Evolutionary conservation across 805 yeast species (phyloP).

Genomic region (Zygosaccharomyces bisporus): DNA sequence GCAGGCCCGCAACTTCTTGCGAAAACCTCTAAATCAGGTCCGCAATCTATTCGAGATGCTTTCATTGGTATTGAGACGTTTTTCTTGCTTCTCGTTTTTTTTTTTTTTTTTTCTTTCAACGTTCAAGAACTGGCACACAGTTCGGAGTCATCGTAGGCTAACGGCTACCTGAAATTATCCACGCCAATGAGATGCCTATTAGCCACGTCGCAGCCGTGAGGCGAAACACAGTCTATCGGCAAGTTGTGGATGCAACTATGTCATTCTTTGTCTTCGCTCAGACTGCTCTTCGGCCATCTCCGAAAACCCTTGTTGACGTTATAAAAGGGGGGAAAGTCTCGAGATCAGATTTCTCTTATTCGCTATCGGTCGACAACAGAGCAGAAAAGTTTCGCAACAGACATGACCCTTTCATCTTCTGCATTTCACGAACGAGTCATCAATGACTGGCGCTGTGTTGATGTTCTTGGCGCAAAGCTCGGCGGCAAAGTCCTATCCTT

Average conservation of each 20-base stretch:
- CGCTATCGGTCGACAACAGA: neutral
- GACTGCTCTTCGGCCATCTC: constrained; percentile 1
- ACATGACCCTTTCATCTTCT: neutral
- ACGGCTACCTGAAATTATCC: too few species aligned
- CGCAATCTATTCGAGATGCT: too few species aligned
- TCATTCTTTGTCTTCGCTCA: neutral
- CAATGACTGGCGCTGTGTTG: constrained; percentile 36
- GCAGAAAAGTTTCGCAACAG: neutral
- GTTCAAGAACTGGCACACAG: too few species aligned
- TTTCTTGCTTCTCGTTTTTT: too few species aligned
- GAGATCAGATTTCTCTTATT: neutral
- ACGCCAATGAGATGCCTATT: too few species aligned
- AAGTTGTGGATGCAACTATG: neutral
- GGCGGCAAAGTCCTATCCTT: constrained; percentile 70
- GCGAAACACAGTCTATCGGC: too few species aligned
- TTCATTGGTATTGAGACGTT: too few species aligned
- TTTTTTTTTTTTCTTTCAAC: too few species aligned
- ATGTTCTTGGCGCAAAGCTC: constrained; percentile 77
- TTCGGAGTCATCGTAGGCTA: too few species aligned
- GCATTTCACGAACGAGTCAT: constrained; percentile 5
- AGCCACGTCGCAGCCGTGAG: too few species aligned
- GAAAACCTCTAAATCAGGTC: too few species aligned
- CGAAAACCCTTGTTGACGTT: neutral
- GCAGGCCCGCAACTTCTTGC: too few species aligned
- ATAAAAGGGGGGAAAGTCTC: neutral